Evolutionary conservation across 352 stramenopile genomes (phyloP).

Genomic region (Aphanomyces cochlioides): DNA sequence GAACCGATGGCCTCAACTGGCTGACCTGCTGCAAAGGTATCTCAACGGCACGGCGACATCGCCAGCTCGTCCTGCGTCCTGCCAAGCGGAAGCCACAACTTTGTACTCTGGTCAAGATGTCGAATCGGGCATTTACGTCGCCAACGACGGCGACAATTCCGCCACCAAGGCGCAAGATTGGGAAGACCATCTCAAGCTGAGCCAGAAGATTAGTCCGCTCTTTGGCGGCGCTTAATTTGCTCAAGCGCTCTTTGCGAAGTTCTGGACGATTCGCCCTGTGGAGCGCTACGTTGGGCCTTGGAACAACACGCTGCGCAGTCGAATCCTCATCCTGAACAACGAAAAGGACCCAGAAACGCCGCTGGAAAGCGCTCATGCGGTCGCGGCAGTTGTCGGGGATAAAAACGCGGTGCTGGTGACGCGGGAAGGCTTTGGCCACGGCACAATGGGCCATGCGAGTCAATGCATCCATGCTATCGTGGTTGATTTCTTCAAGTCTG

Average conservation of each 20-base stretch:
- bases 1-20: conserved; percentile 9
- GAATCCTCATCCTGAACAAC: conserved; percentile 24
- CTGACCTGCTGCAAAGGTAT: not conserved
- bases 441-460: conserved; percentile 8
- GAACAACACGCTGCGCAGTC: not conserved
- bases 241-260: not conserved
- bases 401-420: conserved; percentile 9
- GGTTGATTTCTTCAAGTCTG: not conserved
- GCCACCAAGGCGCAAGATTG: not conserved
- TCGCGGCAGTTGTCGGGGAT: not conserved
- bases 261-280: not conserved
- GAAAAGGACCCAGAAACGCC: conserved; percentile 15
- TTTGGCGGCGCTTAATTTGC: not conserved
- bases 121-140: not conserved
- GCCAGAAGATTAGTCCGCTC: not conserved
- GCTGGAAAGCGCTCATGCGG: not conserved
- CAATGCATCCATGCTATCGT: conserved; percentile 1
- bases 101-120: not conserved
- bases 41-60: conserved; percentile 3
- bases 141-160: conserved; percentile 16
- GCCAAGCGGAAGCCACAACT: not conserved
- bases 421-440: conserved; percentile 22
- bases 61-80: not conserved
- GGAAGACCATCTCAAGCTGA: not conserved
- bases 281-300: conserved; percentile 21